Percentiles rank a stretch among this genome's conserved stretches.
phyloP scores from a whole-genome alignment of 2,329 filamentous ascomycete genomes.

The Nakataea oryzae region DNA sequence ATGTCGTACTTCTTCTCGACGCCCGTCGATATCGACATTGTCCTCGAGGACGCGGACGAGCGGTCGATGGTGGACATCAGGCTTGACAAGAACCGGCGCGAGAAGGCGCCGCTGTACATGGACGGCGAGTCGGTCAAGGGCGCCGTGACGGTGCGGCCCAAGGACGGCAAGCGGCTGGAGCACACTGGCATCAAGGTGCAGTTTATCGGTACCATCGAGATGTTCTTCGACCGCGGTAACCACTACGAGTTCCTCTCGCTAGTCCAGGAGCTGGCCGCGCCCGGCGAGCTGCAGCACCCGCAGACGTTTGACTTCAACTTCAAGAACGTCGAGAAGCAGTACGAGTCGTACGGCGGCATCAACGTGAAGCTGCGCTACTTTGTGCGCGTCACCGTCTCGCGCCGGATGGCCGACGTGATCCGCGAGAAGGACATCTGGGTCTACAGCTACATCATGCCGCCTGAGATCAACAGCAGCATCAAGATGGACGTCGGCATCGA shows the following conservation, averaged over 20 bases:
- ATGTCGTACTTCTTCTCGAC: constrained; percentile 99
- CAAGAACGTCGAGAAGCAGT: constrained; percentile 99
- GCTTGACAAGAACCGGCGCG: constrained; percentile 93
- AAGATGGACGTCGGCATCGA: constrained; percentile 99
- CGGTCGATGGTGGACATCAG: constrained; percentile 94
- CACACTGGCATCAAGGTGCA: constrained; percentile 99
- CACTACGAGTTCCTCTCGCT: constrained; percentile 98
- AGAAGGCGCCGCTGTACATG: constrained; percentile 94
- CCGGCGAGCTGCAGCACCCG: constrained; percentile 94
- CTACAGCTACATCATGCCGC: constrained; percentile 95
- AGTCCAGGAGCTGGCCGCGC: constrained; percentile 91
- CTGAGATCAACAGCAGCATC: constrained; percentile 96
- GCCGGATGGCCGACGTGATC: constrained; percentile 95
- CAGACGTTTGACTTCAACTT: constrained; percentile 99
- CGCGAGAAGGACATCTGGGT: constrained; percentile 99
- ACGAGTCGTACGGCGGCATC: constrained; percentile 99
- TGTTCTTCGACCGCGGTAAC: constrained; percentile 99
- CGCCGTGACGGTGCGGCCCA: constrained; percentile 86
- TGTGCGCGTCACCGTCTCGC: constrained; percentile 88
- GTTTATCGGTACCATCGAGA: constrained; percentile 98
- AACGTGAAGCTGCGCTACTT: constrained; percentile 99
- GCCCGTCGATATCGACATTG: constrained; percentile 96
- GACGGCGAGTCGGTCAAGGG: constrained; percentile 98
- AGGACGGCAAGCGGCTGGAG: constrained; percentile 95
- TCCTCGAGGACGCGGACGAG: constrained; percentile 90